Conservation (phyloP, 78 protist genomes). For the Speleostelium caveatum region DNA sequence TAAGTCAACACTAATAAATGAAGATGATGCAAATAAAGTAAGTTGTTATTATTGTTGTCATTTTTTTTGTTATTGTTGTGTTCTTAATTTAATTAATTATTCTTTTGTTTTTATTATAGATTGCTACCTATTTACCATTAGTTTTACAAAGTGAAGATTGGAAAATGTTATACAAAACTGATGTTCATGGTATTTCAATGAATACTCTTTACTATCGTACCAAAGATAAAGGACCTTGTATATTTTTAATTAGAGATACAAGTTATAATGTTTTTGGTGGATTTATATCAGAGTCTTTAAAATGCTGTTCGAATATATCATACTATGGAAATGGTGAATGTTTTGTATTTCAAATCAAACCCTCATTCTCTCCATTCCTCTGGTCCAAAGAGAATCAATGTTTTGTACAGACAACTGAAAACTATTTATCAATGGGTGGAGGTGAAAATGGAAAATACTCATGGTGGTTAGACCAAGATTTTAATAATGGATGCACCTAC, state of each 20-base stretch:
- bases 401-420: conserved; percentile 33
- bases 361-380: neutral
- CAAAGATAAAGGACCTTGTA: conserved; percentile 32
- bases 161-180: conserved; percentile 38
- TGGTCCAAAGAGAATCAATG: conserved; percentile 72
- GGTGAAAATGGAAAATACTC: conserved; percentile 67
- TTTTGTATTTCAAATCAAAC: conserved; percentile 42
- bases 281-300: conserved; percentile 45
- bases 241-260: conserved; percentile 27
- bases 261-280: conserved; percentile 51
- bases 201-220: conserved; percentile 23
- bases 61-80: too few relatives aligned
- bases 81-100: too few relatives aligned
- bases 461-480: conserved; percentile 56
- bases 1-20: neutral
- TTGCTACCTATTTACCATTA: conserved; percentile 22
- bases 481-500: conserved; percentile 36
- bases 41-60: neutral
- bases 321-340: conserved; percentile 67
- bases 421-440: conserved; percentile 70
- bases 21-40: conserved; percentile 12
- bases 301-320: neutral
- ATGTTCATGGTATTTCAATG: conserved; percentile 61
- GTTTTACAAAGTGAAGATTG: conserved; percentile 8
- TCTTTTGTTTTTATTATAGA: too few relatives aligned